A percentile compares a stretch with the other conserved stretches of the same genome.
Evolutionary conservation across 768 basidiomycete genomes (phyloP).

Genomic region (Xerocomellus chrysenteron): DNA sequence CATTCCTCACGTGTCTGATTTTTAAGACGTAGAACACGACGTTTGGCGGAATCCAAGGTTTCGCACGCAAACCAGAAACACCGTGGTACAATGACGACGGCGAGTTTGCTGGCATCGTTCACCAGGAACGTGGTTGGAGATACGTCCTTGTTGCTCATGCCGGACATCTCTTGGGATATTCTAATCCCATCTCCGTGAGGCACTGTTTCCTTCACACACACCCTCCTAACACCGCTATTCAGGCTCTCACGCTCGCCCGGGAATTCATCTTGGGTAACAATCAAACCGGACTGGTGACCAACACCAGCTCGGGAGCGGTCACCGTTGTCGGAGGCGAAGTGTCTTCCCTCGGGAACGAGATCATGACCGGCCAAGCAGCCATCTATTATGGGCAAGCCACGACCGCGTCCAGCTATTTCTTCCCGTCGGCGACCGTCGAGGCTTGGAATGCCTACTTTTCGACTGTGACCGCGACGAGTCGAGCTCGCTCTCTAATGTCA

Average conservation of each 20-base stretch:
- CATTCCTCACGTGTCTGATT: not conserved
- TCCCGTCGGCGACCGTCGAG: slow-evolving; percentile 53
- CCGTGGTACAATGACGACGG: slow-evolving; percentile 61
- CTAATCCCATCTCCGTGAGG: slow-evolving; percentile 45
- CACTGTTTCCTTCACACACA: not conserved
- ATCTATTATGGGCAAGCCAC: slow-evolving; percentile 53
- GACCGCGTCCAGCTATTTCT: slow-evolving; percentile 51
- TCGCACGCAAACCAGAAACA: slow-evolving; percentile 64
- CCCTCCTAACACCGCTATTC: not conserved
- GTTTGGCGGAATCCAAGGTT: slow-evolving; percentile 75
- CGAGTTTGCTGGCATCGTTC: slow-evolving; percentile 62
- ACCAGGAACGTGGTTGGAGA: slow-evolving; percentile 67
- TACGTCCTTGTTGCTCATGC: slow-evolving; percentile 40
- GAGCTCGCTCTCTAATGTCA: not conserved
- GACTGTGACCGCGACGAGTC: slow-evolving; percentile 27
- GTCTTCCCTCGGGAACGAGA: slow-evolving; percentile 42
- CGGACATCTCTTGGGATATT: slow-evolving; percentile 38
- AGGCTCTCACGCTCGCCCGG: slow-evolving; percentile 61
- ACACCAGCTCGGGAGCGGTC: slow-evolving; percentile 21
- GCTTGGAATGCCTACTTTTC: slow-evolving; percentile 56
- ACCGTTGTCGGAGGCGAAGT: slow-evolving; percentile 51
- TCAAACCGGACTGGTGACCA: slow-evolving; percentile 52
- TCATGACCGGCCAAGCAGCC: slow-evolving; percentile 52
- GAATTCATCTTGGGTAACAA: slow-evolving; percentile 71
- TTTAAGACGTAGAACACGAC: slow-evolving; percentile 60